A percentile compares a stretch with the other conserved stretches of the same genome.
phyloP scores from a whole-genome alignment of 176 grass and related monocot genomes.

The Rhipidocladum racemiflorum region DNA sequence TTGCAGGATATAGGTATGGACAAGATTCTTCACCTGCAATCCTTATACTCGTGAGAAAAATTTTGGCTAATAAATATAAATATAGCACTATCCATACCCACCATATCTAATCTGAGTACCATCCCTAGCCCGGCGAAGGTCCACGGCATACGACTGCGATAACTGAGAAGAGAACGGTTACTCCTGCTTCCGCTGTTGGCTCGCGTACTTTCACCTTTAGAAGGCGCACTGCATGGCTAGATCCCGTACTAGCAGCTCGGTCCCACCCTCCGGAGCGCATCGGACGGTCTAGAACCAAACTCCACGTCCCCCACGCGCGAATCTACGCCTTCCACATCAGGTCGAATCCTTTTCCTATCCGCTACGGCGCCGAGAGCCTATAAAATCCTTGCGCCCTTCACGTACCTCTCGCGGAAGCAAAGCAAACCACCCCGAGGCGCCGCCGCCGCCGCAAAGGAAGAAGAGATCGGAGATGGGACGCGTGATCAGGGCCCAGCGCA shows the following conservation, averaged over 20 bases:
- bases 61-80: too few relatives aligned
- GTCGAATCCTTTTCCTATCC: background rate
- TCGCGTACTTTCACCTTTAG: background rate
- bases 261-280: background rate
- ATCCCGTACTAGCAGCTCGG: background rate
- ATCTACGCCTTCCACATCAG: background rate
- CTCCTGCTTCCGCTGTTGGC: background rate
- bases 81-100: too few relatives aligned
- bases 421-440: background rate
- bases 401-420: background rate
- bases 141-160: background rate
- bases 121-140: too few relatives aligned
- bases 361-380: background rate
- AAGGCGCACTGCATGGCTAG: background rate
- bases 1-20: too few relatives aligned
- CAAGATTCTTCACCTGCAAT: too few relatives aligned
- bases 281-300: background rate
- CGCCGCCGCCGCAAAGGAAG: background rate
- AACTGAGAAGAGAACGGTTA: too few relatives aligned
- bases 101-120: too few relatives aligned
- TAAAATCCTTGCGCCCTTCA: background rate
- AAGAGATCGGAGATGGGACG: background rate
- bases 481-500: slow-evolving; percentile 40
- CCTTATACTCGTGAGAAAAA: too few relatives aligned
- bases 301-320: background rate